A percentile compares a stretch with the other conserved stretches of the same genome.
These are phyloP conservation scores for Bacidia rubella DNA, from an alignment of 495 filamentous ascomycete species.

Conservation along the genomic window DNA sequence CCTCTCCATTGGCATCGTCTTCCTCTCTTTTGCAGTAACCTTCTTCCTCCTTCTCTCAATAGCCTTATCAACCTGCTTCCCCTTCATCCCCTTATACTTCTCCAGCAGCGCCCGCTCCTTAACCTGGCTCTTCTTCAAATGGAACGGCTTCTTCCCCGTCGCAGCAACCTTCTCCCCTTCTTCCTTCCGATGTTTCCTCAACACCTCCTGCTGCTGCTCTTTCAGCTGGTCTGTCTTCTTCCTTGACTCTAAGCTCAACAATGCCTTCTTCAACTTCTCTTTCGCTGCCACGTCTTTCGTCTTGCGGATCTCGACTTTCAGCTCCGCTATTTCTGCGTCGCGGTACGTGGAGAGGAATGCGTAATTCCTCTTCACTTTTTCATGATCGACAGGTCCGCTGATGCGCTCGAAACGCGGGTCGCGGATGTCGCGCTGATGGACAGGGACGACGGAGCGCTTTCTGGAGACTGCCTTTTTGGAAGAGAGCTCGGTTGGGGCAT, in stretches of 20 bases:
- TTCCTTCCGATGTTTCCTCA: constrained; percentile 58
- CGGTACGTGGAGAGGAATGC: constrained; percentile 77
- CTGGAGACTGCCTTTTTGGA: constrained; percentile 74
- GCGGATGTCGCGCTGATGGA: constrained; percentile 32
- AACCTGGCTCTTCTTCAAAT: constrained; percentile 76
- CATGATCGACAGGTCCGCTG: constrained; percentile 35
- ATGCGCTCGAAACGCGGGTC: constrained; percentile 79
- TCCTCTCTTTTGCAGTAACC: constrained; percentile 64
- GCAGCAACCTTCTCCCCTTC: constrained; percentile 65
- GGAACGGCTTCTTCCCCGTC: constrained; percentile 87
- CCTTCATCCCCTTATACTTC: constrained; percentile 66
- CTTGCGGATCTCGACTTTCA: constrained; percentile 51
- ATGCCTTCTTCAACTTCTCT: constrained; percentile 51
- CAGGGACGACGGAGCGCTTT: constrained; percentile 52
- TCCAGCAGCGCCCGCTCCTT: constrained; percentile 72
- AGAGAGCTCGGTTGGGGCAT: constrained; percentile 69
- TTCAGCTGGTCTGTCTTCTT: constrained; percentile 54
- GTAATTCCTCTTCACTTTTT: constrained; percentile 52
- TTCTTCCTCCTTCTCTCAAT: constrained; percentile 81
- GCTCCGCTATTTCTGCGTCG: constrained; percentile 57
- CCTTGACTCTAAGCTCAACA: constrained; percentile 54
- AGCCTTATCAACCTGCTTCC: constrained; percentile 61
- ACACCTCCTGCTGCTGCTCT: constrained; percentile 49
- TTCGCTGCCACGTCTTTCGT: constrained; percentile 47
- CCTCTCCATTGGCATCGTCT: constrained; percentile 56